Base-by-base conservation (phyloP, 1,139 yeast genomes). In the Debaryomyces udenii region DNA sequence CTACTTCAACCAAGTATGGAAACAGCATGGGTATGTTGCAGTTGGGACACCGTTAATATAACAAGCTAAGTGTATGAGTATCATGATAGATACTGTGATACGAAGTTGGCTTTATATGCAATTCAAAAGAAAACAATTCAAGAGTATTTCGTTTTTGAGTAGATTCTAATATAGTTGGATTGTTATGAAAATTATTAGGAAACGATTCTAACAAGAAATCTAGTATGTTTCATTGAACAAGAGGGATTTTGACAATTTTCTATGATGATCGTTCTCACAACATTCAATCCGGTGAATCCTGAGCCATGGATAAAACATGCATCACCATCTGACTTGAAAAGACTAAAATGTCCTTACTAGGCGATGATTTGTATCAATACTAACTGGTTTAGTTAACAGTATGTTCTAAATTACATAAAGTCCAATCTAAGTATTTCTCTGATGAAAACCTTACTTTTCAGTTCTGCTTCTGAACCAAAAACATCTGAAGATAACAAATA, bases 391-490 rank as follows among this genome's bases (percentile, higher is more conserved):
- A 27, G 37, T 18, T 15, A 13, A 30, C 16, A 23, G 39, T 35
- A 36, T 15, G 43, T 40, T 11, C 17, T 7, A 17, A 9, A 9
- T 11, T 22, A 17, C n/a, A 7, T n/a, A 26, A 15, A 6, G 10
- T 26, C 32, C 31, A 26, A 23, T 15, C n/a, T 28, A 15, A 18
- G n/a, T 30, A 30, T 51, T 59, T 52, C 53, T 45, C 66, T 80
- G 89, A 83, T 83, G 90, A 83, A 63, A 68, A 67, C 68, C 53
- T 59, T 57, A 43, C 60, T 62, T 73, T 32, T 81, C 93, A 85
- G 93, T 85, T 85, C 93, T 85, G 93, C 93, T 85, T 85, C 93
- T 85, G 93, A 85, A 75, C 80, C 79, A 72, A 70, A 55, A 59
- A 51, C 62, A 63, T 58, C 66, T 78, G 91, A 84, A 84, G 91